Evolutionary conservation across 2,329 filamentous ascomycete species (phyloP), one percentile per base, ranked within the genome.

Genomic region (Exophiala sideris): DNA sequence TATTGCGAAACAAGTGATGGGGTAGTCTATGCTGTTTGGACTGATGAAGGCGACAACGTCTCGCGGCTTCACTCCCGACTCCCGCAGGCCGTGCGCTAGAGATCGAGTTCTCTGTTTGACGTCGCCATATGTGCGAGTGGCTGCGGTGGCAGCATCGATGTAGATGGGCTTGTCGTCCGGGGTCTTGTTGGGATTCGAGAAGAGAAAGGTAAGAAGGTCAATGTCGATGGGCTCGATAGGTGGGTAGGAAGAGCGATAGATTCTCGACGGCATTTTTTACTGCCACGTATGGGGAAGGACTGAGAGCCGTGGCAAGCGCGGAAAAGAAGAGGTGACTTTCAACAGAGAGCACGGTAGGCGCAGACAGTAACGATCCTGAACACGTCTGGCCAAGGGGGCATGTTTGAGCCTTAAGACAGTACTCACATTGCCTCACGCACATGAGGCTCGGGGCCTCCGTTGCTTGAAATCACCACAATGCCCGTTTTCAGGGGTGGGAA

Each of bases 21-120:
- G 86, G 1, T 86, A 90, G 70, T 96, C 91, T 66, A 96, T 87
- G 69, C 80, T 85, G 69, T 97, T 96, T 16, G 91, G 88, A 50
- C 77, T 79, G 68, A 85, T 86, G 1, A 87, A 69, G 0, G 81
- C 75, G 1, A 86, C 76, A 0, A 80, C 81, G 3, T 87, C 75
- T 3, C 77, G 78, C 8, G 73, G 64, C 39, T 75, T 64, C 33
- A 87, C 53, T 14, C 57, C 57, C 14, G 52, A 35, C 12, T 51
- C 47, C 8, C 57, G 46, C 33, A 59, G 45, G n/a, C 53, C 57
- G 20, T 54, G 54, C 7, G 57, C 53, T 8, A 59, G 44, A 7
- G 53, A 56, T 20, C 41, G 38, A 3, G 57, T 57, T 12, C 57
- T 48, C n/a, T 38, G 50, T 21, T 54, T 51, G 14, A 57, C 40